A percentile compares a stretch with the other conserved stretches of the same genome.
Conservation (phyloP, 163 green algal genomes). For the Trebouxiophyceae sp. region DNA sequence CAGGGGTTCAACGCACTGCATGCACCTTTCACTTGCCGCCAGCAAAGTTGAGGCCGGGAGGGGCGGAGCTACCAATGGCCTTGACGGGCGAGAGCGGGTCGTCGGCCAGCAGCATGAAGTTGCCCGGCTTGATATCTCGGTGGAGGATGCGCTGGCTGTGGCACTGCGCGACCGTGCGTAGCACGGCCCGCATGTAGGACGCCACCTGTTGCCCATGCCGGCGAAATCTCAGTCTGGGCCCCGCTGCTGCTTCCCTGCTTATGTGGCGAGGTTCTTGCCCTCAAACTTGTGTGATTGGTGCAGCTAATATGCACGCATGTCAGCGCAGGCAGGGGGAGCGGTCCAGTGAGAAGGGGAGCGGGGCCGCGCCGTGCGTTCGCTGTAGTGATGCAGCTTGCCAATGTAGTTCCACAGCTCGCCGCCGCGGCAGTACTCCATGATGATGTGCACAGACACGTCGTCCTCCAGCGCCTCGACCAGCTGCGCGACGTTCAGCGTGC, state of each 20-base stretch:
- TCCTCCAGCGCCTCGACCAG: conserved; percentile 81
- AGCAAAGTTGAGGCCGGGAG: too few relatives aligned
- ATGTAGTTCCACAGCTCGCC: conserved; percentile 83
- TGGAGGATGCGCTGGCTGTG: conserved; percentile 80
- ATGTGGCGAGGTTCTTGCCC: too few relatives aligned
- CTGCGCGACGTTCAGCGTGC: conserved; percentile 66
- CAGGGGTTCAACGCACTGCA: too few relatives aligned
- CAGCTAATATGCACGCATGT: too few relatives aligned
- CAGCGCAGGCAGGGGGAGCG: too few relatives aligned
- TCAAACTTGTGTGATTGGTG: too few relatives aligned
- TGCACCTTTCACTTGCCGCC: too few relatives aligned
- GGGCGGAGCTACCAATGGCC: conserved; percentile 77
- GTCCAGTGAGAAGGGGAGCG: too few relatives aligned
- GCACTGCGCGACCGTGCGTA: conserved; percentile 83
- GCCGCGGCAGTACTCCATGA: conserved; percentile 91
- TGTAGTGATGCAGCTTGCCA: conserved; percentile 56
- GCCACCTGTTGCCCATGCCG: too few relatives aligned
- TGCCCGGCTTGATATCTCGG: conserved; percentile 84
- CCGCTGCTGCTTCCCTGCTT: too few relatives aligned
- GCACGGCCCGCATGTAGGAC: conserved; percentile 74
- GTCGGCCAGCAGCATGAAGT: conserved; percentile 85
- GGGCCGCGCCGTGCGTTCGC: conserved; percentile 60
- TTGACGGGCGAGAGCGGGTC: conserved; percentile 71
- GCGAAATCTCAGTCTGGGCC: background rate
- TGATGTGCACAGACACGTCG: conserved; percentile 71